Percentiles rank a stretch among this genome's conserved stretches.
Conservation (phyloP, 1,139 yeast genomes). For the Suhomyces atakaporum region DNA sequence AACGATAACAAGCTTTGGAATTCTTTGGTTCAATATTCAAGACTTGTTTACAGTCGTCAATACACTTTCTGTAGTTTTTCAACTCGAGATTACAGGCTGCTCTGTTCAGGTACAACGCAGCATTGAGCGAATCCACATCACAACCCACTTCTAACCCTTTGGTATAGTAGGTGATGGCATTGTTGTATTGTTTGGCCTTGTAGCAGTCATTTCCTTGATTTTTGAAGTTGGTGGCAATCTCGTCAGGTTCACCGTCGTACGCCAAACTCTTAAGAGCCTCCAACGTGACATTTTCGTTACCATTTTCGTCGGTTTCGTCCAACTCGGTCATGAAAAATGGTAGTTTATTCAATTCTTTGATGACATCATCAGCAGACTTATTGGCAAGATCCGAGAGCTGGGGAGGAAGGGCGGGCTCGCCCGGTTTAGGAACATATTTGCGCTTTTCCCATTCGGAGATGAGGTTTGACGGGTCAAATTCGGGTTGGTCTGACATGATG, state of each 20-base stretch:
- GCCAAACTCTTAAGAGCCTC: slow-evolving; percentile 93
- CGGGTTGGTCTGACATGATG: no score
- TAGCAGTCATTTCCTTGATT: slow-evolving; percentile 91
- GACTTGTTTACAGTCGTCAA: slow-evolving; percentile 82
- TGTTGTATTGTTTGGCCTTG: slow-evolving; percentile 65
- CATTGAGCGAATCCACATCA: slow-evolving; percentile 50
- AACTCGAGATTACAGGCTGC: slow-evolving; percentile 91
- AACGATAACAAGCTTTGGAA: slow-evolving; percentile 81
- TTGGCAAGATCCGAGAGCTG: slow-evolving; percentile 68
- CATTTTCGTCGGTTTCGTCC: slow-evolving; percentile 75
- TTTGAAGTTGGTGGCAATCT: slow-evolving; percentile 85
- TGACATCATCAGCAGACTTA: slow-evolving; percentile 73
- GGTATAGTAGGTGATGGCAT: slow-evolving; percentile 77
- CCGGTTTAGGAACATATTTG: slow-evolving; percentile 69
- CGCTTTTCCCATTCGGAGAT: slow-evolving; percentile 55
- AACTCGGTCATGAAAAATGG: slow-evolving; percentile 95
- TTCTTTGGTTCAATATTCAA: slow-evolving; percentile 65
- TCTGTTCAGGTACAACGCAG: slow-evolving; percentile 72
- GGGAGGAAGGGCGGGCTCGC: slow-evolving; percentile 83
- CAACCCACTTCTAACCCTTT: slow-evolving; percentile 77
- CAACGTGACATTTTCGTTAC: slow-evolving; percentile 70
- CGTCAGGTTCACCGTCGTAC: slow-evolving; percentile 94
- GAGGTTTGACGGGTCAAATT: slow-evolving; percentile 16
- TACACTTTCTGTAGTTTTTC: slow-evolving; percentile 80
- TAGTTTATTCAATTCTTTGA: slow-evolving; percentile 74